These are phyloP conservation scores for Immersiporthe knoxdaviesiana DNA, from an alignment of 2,329 filamentous ascomycete species.

Conservation along the genomic window DNA sequence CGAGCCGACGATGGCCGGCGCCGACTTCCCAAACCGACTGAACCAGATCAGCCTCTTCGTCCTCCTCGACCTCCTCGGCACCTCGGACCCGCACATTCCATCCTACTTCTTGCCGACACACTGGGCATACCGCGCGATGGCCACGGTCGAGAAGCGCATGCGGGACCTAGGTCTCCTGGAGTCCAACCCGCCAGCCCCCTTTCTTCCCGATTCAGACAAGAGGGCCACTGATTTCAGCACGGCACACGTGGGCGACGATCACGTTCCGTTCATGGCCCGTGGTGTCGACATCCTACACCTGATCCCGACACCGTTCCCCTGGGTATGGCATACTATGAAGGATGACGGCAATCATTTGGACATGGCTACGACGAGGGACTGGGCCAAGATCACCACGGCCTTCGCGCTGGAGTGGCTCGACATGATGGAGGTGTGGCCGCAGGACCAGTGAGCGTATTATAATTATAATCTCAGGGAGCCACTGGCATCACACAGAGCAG, in stretches of 20 bases:
- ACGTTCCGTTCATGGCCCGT: constrained; percentile 83
- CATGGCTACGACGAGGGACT: constrained; percentile 78
- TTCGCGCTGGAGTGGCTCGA: constrained; percentile 95
- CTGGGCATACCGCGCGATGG: constrained; percentile 69
- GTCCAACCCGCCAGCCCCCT: constrained; percentile 51
- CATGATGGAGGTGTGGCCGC: constrained; percentile 44
- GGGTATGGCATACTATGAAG: constrained; percentile 81
- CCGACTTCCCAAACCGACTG: constrained; percentile 75
- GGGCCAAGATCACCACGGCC: constrained; percentile 80
- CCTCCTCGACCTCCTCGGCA: constrained; percentile 62
- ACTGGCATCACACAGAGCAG: background rate
- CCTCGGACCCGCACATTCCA: constrained; percentile 59
- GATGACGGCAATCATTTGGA: constrained; percentile 89
- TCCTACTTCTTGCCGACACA: constrained; percentile 69
- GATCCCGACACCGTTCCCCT: constrained; percentile 81
- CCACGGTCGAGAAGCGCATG: constrained; percentile 60
- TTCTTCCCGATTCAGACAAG: constrained; percentile 69
- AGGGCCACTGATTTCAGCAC: constrained; percentile 49
- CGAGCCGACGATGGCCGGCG: constrained; percentile 68
- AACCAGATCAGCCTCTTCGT: constrained; percentile 75
- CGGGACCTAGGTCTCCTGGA: constrained; percentile 57
- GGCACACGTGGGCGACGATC: constrained; percentile 77
- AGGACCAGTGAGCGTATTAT: constrained; percentile 19
- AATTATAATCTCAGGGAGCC: background rate
- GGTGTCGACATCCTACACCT: constrained; percentile 90